Percentiles rank a stretch among this genome's conserved stretches.
Conservation (phyloP, 495 filamentous ascomycete genomes). For the Aspergillus wentii region DNA sequence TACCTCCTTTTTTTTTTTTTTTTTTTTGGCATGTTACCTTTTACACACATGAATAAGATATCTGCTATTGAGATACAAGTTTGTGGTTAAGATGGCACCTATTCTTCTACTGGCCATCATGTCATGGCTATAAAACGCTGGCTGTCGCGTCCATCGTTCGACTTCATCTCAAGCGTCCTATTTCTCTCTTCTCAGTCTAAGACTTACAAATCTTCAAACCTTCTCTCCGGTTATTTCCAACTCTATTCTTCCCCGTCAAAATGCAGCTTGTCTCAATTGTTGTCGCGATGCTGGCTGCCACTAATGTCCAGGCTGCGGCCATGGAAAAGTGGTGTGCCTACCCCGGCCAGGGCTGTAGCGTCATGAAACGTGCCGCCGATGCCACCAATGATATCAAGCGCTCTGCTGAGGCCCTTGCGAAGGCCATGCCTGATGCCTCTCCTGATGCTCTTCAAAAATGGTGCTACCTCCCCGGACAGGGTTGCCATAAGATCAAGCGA, state of each 20-base stretch:
- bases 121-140: too few relatives aligned
- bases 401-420: conserved; percentile 45
- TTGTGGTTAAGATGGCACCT: too few relatives aligned
- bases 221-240: neutral
- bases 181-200: conserved; percentile 1
- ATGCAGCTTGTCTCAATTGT: conserved; percentile 46
- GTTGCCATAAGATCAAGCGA: conserved; percentile 44
- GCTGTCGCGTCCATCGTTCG: too few relatives aligned
- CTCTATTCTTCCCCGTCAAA: conserved; percentile 8
- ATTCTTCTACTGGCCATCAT: conserved; percentile 1
- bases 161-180: too few relatives aligned
- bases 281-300: conserved; percentile 34
- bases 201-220: conserved; percentile 6
- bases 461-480: conserved; percentile 36
- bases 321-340: conserved; percentile 29
- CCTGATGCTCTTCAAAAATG: conserved; percentile 27
- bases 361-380: conserved; percentile 30
- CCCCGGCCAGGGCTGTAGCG: conserved; percentile 27
- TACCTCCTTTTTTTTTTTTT: neutral
- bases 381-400: conserved; percentile 37
- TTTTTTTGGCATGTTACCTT: neutral
- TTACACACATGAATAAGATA: conserved; percentile 7
- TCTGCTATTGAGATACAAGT: neutral
- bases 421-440: conserved; percentile 32
- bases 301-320: conserved; percentile 29